Evolutionary conservation across 108 stramenopile genomes (phyloP).

Genomic region (Aurantiochytrium sp.): DNA sequence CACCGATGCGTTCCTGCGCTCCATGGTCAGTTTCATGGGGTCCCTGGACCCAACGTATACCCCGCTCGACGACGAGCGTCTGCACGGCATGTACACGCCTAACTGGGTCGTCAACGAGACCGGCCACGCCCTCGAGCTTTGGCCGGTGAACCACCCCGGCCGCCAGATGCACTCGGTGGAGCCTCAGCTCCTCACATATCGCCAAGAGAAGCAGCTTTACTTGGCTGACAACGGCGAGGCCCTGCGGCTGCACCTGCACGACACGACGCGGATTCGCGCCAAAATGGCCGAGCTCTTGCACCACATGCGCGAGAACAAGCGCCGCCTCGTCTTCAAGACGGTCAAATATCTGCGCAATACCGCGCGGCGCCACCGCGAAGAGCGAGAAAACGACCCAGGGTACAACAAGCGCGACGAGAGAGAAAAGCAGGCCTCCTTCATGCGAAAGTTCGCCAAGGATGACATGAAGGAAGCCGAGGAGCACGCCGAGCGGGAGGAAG

Average conservation of each 20-base stretch:
- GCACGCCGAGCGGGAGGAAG: not conserved
- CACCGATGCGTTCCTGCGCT: not conserved
- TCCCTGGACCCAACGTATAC: not conserved
- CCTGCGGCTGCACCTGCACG: not conserved
- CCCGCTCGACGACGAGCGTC: constrained; percentile 7
- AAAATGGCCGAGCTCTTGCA: not conserved
- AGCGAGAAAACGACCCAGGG: not conserved
- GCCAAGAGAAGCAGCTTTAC: not conserved
- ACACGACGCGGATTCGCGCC: not conserved
- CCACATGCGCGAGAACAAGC: not conserved
- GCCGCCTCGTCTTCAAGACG: not conserved
- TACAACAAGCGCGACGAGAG: not conserved
- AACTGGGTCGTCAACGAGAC: constrained; percentile 25
- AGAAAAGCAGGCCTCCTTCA: not conserved
- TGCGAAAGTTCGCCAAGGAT: not conserved
- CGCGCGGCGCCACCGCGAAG: not conserved
- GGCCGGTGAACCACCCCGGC: not conserved
- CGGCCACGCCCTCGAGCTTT: constrained; percentile 7
- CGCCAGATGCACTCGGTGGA: not conserved
- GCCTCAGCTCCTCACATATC: not conserved
- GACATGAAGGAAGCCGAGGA: not conserved
- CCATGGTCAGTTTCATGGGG: not conserved
- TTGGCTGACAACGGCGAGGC: not conserved
- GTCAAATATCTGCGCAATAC: not conserved
- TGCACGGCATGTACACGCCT: constrained; percentile 9